A percentile compares a stretch with the other conserved stretches of the same genome.
Conservation (phyloP, 2,329 filamentous ascomycete genomes). For the Scolecobasidium constrictum region DNA sequence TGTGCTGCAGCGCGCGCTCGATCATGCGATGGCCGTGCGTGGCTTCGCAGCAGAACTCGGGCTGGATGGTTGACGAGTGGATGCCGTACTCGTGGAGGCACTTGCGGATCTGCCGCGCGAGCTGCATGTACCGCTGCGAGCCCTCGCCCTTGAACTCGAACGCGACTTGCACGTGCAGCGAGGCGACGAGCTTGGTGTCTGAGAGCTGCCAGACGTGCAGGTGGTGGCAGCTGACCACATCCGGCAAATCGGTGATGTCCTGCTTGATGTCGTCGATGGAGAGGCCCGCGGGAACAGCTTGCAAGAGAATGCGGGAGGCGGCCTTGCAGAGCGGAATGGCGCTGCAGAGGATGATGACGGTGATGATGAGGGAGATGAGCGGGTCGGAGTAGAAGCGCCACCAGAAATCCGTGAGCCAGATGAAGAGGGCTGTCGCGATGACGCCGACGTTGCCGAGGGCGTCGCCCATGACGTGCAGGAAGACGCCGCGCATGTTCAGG, state of each 20-base stretch:
- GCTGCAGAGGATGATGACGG: conserved; percentile 60
- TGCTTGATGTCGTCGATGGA: conserved; percentile 82
- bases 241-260: conserved; percentile 76
- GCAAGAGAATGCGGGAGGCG: conserved; percentile 78
- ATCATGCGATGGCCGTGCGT: conserved; percentile 29
- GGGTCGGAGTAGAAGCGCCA: conserved; percentile 87
- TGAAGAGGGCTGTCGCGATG: conserved; percentile 71
- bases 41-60: conserved; percentile 54
- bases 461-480: conserved; percentile 65
- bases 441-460: conserved; percentile 80
- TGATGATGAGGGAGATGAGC: conserved; percentile 86
- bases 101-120: conserved; percentile 70
- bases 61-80: conserved; percentile 94
- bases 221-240: conserved; percentile 86
- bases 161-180: conserved; percentile 82
- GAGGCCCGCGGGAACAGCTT: conserved; percentile 85
- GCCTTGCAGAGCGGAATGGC: conserved; percentile 70
- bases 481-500: conserved; percentile 82
- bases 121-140: conserved; percentile 73
- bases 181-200: conserved; percentile 87
- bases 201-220: conserved; percentile 97
- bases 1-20: conserved; percentile 4
- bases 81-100: conserved; percentile 95
- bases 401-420: conserved; percentile 78
- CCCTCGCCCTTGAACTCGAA: conserved; percentile 81